phyloP scores from a whole-genome alignment of 495 filamentous ascomycete species.

The Neurospora sp. region DNA sequence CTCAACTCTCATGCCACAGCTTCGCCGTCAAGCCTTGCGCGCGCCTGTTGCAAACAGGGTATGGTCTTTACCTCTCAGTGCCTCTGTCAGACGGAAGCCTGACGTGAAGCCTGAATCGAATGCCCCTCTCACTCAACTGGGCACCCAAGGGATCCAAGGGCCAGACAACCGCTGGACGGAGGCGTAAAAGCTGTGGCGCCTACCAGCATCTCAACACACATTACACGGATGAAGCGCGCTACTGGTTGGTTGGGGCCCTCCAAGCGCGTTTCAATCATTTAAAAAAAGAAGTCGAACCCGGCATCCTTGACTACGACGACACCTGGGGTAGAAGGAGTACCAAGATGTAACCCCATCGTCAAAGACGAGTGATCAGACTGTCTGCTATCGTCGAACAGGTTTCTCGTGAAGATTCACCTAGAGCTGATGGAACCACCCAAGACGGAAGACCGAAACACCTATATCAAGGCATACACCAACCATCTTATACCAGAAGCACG shows the following conservation, averaged over 20 bases:
- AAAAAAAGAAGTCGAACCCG: conserved; percentile 22
- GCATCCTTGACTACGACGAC: background rate
- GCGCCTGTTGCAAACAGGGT: background rate
- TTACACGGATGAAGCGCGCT: conserved; percentile 23
- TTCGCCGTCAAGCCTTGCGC: background rate
- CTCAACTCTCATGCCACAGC: background rate
- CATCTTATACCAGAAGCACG: background rate
- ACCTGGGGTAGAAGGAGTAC: background rate
- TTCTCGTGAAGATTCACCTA: background rate
- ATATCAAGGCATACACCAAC: background rate
- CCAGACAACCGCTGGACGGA: conserved; percentile 5
- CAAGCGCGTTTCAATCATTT: conserved; percentile 26
- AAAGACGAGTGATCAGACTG: background rate
- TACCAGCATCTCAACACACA: conserved; percentile 12
- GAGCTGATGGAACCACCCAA: background rate
- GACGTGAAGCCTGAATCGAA: background rate
- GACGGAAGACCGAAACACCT: background rate
- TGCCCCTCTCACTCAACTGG: background rate
- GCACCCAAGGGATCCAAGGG: background rate
- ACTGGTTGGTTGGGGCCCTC: conserved; percentile 19
- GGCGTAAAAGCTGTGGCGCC: conserved; percentile 4
- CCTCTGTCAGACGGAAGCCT: background rate
- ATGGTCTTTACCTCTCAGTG: background rate
- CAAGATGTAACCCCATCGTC: background rate
- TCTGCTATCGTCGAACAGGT: background rate